These are phyloP conservation scores for Trichoderma hamatum DNA, from an alignment of 2,329 filamentous ascomycete genomes.

Conservation along the genomic window DNA sequence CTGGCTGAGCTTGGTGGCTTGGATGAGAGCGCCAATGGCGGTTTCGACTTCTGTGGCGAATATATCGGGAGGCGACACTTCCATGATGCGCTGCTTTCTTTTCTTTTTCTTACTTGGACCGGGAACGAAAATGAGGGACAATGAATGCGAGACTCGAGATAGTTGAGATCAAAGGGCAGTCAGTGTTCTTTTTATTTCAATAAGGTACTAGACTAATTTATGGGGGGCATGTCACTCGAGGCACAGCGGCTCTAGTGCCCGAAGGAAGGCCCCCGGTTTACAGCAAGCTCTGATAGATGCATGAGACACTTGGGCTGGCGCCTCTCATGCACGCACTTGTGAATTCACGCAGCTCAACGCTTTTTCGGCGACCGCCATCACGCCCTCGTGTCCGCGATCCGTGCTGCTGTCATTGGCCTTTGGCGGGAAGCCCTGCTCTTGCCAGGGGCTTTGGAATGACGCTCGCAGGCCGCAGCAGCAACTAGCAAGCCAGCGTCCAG, in stretches of 20 bases:
- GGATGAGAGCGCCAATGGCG: slow-evolving; percentile 48
- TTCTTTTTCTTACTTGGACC: background rate
- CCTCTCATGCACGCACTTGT: background rate
- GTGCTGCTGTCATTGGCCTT: background rate
- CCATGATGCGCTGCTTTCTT: slow-evolving; percentile 38
- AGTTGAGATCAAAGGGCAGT: background rate
- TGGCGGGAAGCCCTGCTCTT: background rate
- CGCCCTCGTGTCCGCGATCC: background rate
- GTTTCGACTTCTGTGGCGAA: slow-evolving; percentile 49
- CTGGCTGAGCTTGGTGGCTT: slow-evolving; percentile 54
- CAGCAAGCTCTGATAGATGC: slow-evolving; percentile 35
- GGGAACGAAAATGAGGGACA: background rate
- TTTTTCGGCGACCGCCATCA: background rate
- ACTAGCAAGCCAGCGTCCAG: background rate
- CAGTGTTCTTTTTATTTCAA: background rate
- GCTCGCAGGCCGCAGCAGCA: background rate
- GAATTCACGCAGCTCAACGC: background rate
- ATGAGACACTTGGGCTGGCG: slow-evolving; percentile 25
- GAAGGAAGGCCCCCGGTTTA: slow-evolving; percentile 31
- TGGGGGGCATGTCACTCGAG: background rate
- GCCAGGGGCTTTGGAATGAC: background rate
- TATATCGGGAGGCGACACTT: slow-evolving; percentile 37
- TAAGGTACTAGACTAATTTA: no score
- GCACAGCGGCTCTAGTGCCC: background rate
- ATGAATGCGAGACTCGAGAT: background rate